Base-by-base conservation (phyloP, 2,329 filamentous ascomycete species). In the Chrysoporthe austroafricana region DNA sequence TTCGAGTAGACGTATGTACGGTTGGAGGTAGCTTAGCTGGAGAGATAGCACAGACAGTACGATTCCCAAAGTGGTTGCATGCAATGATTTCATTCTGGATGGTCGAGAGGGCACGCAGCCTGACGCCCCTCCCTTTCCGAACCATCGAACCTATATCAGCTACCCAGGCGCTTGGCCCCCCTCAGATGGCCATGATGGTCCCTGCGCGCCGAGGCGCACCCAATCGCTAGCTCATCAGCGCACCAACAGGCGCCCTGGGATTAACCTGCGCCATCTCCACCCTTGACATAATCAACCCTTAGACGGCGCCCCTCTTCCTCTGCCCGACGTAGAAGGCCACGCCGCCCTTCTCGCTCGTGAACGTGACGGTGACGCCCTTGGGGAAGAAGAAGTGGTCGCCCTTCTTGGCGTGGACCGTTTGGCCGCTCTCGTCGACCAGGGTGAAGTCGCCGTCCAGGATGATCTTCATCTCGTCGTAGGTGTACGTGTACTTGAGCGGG, bases 311-410 rank as follows among this genome's bases (percentile, higher is more conserved):
- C 52, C 77, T 73, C 69, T 79, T 78, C 60, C 80, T 74, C 72
- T 81, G 80, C 1, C 82, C 82, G 36, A 75, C 75, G 74, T 82
- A 91, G 72, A 90, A 90, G 1, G 84, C 88, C 73, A 90, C 76
- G 0, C 88, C 88, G 72, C 86, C 87, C 68, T 85, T 83, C 46
- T 83, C 80, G 13, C 88, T 90, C 2, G 82, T 85, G 70, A 91
- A 92, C 0, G 88, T 90, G 72, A 91, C 90, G 69, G 84, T 89
- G 1, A 83, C 77, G 1, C 89, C 89, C 76, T 87, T 88, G 70
- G 88, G 88, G 74, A 91, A 91, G 76, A 87, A 88, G 72, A 92
- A 90, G 60, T 90, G 87, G 76, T 91, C 90, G 0, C 90, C 90
- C 8, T 85, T 81, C 43, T 79, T 81, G 9, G 86, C 89, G 63